phyloP scores from a whole-genome alignment of 441 rosid species.

The Adansonia grandidieri region DNA sequence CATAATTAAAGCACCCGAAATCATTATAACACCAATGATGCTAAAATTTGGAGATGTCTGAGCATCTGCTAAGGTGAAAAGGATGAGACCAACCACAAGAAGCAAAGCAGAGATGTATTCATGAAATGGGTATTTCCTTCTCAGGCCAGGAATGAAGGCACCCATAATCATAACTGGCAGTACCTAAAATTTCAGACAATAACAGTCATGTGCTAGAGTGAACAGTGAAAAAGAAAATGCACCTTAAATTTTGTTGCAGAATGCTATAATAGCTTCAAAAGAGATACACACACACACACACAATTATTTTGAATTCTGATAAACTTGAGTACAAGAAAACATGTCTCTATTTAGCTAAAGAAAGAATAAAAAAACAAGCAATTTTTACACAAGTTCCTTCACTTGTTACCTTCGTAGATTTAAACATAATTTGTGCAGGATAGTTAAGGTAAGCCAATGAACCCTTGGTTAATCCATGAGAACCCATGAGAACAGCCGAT shows the following conservation, averaged over 20 bases:
- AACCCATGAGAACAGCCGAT: constrained; percentile 90
- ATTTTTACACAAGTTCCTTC: background rate
- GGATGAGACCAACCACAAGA: constrained; percentile 73
- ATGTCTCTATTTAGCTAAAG: background rate
- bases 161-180: constrained; percentile 92
- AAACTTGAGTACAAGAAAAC: background rate
- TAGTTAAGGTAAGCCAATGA: constrained; percentile 90
- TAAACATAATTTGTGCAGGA: constrained; percentile 96
- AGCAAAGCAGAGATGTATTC: constrained; percentile 79
- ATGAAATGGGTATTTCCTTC: constrained; percentile 72
- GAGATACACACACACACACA: no score
- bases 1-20: constrained; percentile 73
- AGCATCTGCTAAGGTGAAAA: constrained; percentile 94
- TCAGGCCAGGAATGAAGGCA: constrained; percentile 75
- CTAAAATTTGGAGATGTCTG: constrained; percentile 84
- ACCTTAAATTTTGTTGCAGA: background rate
- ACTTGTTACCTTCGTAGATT: constrained; percentile 76
- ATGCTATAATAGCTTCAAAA: background rate
- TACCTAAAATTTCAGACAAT: constrained; percentile 42
- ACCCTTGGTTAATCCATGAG: constrained; percentile 91
- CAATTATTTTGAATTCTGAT: background rate
- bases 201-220: constrained; percentile 37
- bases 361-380: background rate
- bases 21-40: constrained; percentile 75
- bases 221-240: background rate